Base-by-base conservation (phyloP, 2,329 filamentous ascomycete genomes). In the Ilyonectria destructans region DNA sequence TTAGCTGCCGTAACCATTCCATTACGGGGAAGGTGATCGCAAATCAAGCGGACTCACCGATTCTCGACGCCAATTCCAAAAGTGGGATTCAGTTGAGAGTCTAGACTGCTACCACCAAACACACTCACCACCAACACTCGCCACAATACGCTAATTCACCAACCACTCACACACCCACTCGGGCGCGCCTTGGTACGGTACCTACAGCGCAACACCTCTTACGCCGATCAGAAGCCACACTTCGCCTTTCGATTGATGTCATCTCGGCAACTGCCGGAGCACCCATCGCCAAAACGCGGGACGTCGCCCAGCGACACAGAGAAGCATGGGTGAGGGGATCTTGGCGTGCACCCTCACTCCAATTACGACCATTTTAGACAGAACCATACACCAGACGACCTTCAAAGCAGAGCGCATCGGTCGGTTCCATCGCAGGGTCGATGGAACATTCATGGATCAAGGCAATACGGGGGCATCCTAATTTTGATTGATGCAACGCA, bases 401-500 rank as follows among this genome's bases (percentile, higher is more conserved):
- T 67, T 59, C 72, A 71, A 75, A 73, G 72, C 71, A 75, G 69
- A 71, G 69, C 70, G 72, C 69, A 71, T 69, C 52, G 67, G 72
- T 62, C 73, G 69, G 65, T 67, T 68, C 9, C 21, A 56, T 52
- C 35, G n/a, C 58, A 21, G 40, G 59, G 29, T 12, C 56, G 40
- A 67, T 48, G 55, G 40, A 37, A 17, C 40, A 35, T 59, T 37
- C 31, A 31, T 19, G 31, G 59, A 54, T 45, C n/a, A 35, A 12
- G 21, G 56, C 21, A 58, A 57, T 40, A 29, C 54, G 21, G 37
- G 51, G 33, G 23, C 37, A 60, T 31, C 31, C 46, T 58, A 62
- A 62, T 62, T 46, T 54, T 40, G 29, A 59, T 29, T 54, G 37
- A 55, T 58, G 23, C 10, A 58, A 59, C 33, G 58, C 54, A 35